Evolutionary conservation across 2,329 filamentous ascomycete species (phyloP).

Genomic region (Beauveria varroae): DNA sequence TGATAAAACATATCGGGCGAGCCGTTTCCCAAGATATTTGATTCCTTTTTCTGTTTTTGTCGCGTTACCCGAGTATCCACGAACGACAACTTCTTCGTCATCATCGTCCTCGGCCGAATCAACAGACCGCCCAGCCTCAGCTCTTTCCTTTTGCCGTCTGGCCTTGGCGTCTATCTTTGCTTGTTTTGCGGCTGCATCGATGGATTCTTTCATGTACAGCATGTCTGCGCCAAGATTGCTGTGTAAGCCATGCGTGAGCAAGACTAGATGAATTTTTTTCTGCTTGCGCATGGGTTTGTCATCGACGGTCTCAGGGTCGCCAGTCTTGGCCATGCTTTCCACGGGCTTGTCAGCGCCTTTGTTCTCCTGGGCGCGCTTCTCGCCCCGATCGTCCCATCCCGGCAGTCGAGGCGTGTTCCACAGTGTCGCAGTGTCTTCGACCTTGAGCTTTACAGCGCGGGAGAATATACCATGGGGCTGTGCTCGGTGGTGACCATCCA

Average conservation of each 20-base stretch:
- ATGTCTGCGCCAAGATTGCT: conserved; percentile 95
- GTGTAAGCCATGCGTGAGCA: conserved; percentile 90
- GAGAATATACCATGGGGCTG: conserved; percentile 77
- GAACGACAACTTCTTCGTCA: conserved; percentile 78
- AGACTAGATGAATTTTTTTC: conserved; percentile 81
- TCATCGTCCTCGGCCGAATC: conserved; percentile 41
- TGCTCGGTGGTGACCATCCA: conserved; percentile 51
- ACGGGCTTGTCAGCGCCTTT: conserved; percentile 24
- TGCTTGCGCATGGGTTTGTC: conserved; percentile 39
- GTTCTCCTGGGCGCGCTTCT: conserved; percentile 20
- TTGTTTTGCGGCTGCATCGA: conserved; percentile 73
- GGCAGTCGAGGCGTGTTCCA: conserved; percentile 91
- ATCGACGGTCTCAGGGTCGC: conserved; percentile 21
- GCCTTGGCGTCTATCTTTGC: conserved; percentile 62
- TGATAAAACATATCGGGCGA: conserved; percentile 82
- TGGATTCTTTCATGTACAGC: conserved; percentile 95
- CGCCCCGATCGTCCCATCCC: conserved; percentile 44
- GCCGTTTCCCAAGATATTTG: conserved; percentile 89
- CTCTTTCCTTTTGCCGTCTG: conserved; percentile 45
- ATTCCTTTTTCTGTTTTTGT: conserved; percentile 90
- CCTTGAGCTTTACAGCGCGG: conserved; percentile 65
- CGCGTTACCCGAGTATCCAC: conserved; percentile 84
- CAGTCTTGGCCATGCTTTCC: conserved; percentile 27
- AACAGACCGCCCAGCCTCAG: conserved; percentile 16
- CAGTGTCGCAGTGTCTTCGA: conserved; percentile 81